Conservation (phyloP, 75 land plant genomes). For the Picea glauca region DNA sequence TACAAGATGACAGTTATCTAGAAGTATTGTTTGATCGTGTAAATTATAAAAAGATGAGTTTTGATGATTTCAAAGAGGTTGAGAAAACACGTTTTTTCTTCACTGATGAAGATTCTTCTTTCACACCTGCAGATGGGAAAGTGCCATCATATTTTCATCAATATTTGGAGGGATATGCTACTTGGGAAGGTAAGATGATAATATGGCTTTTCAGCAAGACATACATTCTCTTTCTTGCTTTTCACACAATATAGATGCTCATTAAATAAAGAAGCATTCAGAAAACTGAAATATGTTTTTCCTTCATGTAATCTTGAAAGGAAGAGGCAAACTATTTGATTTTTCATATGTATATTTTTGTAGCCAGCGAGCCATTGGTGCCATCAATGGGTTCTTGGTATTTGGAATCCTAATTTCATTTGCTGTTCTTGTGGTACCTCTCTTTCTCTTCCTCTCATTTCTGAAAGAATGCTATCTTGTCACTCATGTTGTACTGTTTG, state of each 20-base stretch:
- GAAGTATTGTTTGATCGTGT: not conserved
- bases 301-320: not conserved
- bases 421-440: constrained; percentile 73
- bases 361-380: constrained; percentile 86
- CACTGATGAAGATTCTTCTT: not conserved
- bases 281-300: not conserved
- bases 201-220: not conserved
- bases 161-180: constrained; percentile 90
- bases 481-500: not conserved
- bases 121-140: constrained; percentile 71
- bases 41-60: not conserved
- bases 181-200: constrained; percentile 61
- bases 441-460: constrained; percentile 1
- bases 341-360: constrained; percentile 5
- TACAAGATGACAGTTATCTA: not conserved
- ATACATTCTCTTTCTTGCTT: not conserved
- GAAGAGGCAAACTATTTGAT: not conserved
- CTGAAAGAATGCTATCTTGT: not conserved
- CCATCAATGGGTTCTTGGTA: constrained; percentile 75
- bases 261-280: not conserved
- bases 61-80: not conserved
- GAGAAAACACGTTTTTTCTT: not conserved
- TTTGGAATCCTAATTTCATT: constrained; percentile 72
- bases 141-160: constrained; percentile 79
- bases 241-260: not conserved